These are phyloP conservation scores for Yarrowia yakushimensis DNA, from an alignment of 805 yeast species.

Conservation along the genomic window DNA sequence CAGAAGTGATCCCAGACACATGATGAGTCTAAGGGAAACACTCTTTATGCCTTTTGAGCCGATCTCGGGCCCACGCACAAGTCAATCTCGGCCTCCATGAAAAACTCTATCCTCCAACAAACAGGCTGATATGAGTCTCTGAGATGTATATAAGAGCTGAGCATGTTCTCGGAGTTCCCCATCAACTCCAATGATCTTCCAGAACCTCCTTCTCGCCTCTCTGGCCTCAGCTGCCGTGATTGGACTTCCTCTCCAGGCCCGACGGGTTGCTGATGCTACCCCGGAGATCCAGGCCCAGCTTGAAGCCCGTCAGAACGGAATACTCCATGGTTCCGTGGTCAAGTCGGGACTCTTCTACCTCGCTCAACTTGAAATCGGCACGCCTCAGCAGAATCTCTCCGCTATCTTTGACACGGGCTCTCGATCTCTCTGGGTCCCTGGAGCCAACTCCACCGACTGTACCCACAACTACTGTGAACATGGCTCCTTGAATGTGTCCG, in stretches of 20 bases:
- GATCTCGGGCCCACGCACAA: too few relatives aligned
- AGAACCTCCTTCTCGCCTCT: not conserved
- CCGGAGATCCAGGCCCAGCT: not conserved
- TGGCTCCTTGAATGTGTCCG: not conserved
- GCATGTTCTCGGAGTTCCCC: too few relatives aligned
- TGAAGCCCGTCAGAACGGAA: not conserved
- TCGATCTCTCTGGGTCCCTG: not conserved
- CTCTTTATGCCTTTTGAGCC: too few relatives aligned
- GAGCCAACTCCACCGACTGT: not conserved
- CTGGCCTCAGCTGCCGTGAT: not conserved
- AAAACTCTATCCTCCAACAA: too few relatives aligned
- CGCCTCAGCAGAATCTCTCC: not conserved
- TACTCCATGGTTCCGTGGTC: not conserved
- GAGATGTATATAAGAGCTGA: too few relatives aligned
- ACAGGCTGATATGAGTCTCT: too few relatives aligned
- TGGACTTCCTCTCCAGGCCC: too few relatives aligned
- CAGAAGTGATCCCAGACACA: too few relatives aligned
- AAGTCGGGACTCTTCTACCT: not conserved
- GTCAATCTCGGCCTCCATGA: too few relatives aligned
- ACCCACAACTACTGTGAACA: not conserved
- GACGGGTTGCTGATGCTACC: not conserved
- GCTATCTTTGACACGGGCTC: not conserved
- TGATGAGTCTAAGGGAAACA: too few relatives aligned
- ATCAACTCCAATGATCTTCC: not conserved
- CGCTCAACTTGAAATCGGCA: not conserved